These are phyloP conservation scores for Boletus rubroflammeus DNA, from an alignment of 768 basidiomycete genomes.

Conservation along the genomic window DNA sequence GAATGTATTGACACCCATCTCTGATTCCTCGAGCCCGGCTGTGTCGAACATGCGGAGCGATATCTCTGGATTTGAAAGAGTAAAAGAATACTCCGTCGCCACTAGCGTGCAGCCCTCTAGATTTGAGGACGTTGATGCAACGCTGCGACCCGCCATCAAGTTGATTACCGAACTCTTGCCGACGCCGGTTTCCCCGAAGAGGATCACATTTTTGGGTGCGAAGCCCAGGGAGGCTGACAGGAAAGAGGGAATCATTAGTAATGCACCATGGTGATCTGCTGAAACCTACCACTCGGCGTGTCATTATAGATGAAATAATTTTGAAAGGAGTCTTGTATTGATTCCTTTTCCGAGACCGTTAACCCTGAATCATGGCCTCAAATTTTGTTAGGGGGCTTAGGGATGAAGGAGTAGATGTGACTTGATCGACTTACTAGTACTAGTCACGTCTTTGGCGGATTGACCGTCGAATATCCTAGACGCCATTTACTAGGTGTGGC, in stretches of 20 bases:
- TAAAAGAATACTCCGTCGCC: neutral
- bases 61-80: neutral
- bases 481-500: neutral
- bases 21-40: neutral
- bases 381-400: neutral
- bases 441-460: neutral
- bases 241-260: neutral
- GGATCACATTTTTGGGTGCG: neutral
- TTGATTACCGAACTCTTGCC: constrained; percentile 1
- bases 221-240: neutral
- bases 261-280: neutral
- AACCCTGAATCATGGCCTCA: neutral
- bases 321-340: neutral
- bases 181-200: neutral
- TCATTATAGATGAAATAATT: neutral
- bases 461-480: neutral
- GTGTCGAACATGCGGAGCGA: neutral
- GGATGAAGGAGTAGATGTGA: neutral
- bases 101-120: constrained; percentile 1
- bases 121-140: neutral
- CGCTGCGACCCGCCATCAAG: neutral
- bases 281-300: neutral
- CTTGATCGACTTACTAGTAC: neutral
- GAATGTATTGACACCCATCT: neutral
- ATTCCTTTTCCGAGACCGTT: neutral